Evolutionary conservation across 331 rosid species (phyloP), one percentile per base, ranked within the genome.

Genomic region (Acacia pycnantha): DNA sequence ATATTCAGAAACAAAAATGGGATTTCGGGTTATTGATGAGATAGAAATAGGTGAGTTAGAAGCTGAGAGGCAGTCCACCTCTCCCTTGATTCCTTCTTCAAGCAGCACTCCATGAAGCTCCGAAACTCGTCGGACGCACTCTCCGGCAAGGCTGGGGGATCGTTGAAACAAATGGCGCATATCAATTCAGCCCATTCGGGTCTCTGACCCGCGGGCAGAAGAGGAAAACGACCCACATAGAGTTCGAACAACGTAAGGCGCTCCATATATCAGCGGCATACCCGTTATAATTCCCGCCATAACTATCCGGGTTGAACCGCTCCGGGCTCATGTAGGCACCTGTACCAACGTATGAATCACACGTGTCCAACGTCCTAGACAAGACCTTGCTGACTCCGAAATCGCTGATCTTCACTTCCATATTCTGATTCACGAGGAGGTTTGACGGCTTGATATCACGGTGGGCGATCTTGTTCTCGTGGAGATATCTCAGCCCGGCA

Each of bases 321-420:
- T 90, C 94, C 0, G 97, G 97, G 67, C 97, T 92, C 94, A 92
- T 92, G 73, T 92, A 92, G 3, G 93, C 93, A 64, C 93, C 90
- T 10, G 97, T 90, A 0, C 97, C 94, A 0, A 92, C 94, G 77
- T 89, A 92, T 0, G 94, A 90, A 58, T 89, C 89, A 26, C 97
- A 92, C 41, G 87, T 77, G 14, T 92, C 94, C 21, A 90, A 44
- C 0, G 85, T 80, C 2, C 94, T 77, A 72, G 83, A 82, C 94
- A 90, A 84, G 59, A 92, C 77, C 21, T 92, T 90, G 83, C 97
- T 90, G 0, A 90, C 97, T 1, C 97, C 94, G 37, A 92, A 92
- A 56, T 92, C 97, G 43, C 90, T 90, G 33, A 90, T 89, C 61
- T 92, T 92, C 37, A 92, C 90, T 22, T 89, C 94, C 94, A 88